Percentiles rank a stretch among this genome's conserved stretches.
Evolutionary conservation across 768 basidiomycete genomes (phyloP).

Genomic region (Butyriboletus loyo): DNA sequence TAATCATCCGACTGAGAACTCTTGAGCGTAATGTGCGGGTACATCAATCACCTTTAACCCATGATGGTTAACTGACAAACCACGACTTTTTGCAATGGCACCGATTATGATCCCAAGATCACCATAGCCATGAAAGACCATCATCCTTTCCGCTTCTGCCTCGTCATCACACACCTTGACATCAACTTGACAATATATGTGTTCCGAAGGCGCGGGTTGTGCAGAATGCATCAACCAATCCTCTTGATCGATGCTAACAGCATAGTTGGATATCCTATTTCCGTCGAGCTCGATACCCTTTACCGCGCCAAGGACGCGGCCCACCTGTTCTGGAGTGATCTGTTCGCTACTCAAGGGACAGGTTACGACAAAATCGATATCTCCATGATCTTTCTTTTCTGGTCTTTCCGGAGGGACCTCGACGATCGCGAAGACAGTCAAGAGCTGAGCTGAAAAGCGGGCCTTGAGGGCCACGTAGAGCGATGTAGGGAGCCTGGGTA

Average conservation of each 20-base stretch:
- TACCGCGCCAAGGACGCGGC: conserved; percentile 45
- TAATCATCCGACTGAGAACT: conserved; percentile 23
- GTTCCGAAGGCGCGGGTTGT: conserved; percentile 2
- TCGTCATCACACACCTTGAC: conserved; percentile 54
- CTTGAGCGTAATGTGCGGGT: not conserved
- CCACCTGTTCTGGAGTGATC: conserved; percentile 36
- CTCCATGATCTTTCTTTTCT: conserved; percentile 63
- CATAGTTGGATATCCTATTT: conserved; percentile 62
- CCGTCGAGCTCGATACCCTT: conserved; percentile 47
- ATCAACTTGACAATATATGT: conserved; percentile 52
- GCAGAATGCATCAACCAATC: conserved; percentile 32
- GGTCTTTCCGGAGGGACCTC: conserved; percentile 61
- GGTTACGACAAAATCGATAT: conserved; percentile 65
- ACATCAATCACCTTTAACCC: conserved; percentile 53
- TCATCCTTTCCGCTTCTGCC: conserved; percentile 47
- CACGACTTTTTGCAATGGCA: conserved; percentile 48
- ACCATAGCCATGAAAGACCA: conserved; percentile 63
- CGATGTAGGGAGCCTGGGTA: conserved; percentile 60
- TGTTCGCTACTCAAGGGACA: conserved; percentile 31
- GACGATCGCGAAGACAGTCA: conserved; percentile 48
- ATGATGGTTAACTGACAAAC: conserved; percentile 47
- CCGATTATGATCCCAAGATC: conserved; percentile 72
- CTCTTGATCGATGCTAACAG: conserved; percentile 43
- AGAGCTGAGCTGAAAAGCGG: conserved; percentile 40
- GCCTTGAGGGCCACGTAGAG: conserved; percentile 53